Conservation (phyloP, 768 basidiomycete species). For the Phallus indusiatus region DNA sequence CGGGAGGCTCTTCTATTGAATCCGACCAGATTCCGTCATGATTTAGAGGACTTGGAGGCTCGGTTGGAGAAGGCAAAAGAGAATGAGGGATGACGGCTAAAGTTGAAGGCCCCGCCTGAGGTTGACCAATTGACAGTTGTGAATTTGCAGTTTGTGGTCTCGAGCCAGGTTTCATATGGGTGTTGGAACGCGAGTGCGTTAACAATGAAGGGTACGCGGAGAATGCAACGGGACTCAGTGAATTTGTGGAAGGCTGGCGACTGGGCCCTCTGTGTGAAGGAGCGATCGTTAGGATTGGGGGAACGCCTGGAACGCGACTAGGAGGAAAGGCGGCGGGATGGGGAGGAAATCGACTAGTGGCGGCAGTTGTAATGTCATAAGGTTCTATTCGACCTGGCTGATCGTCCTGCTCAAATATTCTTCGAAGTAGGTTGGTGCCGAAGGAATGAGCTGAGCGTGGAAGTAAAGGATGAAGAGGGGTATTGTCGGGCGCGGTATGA, state of each 20-base stretch:
- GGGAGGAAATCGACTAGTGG: conserved; percentile 1
- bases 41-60: conserved; percentile 4
- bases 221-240: not conserved
- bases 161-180: not conserved
- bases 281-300: not conserved
- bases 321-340: conserved; percentile 6
- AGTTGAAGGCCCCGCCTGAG: conserved; percentile 1
- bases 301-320: not conserved
- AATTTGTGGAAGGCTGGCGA: conserved; percentile 1
- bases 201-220: not conserved
- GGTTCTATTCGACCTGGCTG: conserved; percentile 7
- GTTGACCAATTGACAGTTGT: not conserved
- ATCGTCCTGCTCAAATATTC: conserved; percentile 8
- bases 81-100: not conserved
- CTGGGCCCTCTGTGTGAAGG: not conserved
- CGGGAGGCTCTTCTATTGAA: not conserved
- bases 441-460: conserved; percentile 6
- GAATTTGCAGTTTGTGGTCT: conserved; percentile 4
- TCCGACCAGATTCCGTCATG: not conserved
- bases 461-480: conserved; percentile 2
- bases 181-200: conserved; percentile 1
- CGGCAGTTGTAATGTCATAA: conserved; percentile 8
- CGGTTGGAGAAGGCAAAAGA: not conserved
- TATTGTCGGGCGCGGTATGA: conserved; percentile 9
- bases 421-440: conserved; percentile 6